Evolutionary conservation across 148 eudicot genomes (phyloP), one percentile per base, ranked within the genome.

Genomic region (Suaeda aralocaspica): DNA sequence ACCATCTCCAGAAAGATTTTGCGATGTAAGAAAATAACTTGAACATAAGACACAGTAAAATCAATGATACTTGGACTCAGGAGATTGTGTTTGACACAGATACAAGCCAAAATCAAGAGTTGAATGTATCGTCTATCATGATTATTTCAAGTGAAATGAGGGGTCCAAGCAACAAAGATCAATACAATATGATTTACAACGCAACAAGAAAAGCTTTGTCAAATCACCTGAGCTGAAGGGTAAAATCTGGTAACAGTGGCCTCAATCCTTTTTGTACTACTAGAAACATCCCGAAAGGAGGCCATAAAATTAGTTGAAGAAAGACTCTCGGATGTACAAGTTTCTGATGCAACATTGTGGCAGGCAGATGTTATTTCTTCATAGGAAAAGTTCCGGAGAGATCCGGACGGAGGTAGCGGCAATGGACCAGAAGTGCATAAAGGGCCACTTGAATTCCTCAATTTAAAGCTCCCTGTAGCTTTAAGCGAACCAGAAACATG

Each of bases 361-460:
- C 97, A 94, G 39, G 98, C 97, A 59, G 87, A 72, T 29, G 88
- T 73, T 67, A 94, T 75, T 78, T 94, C 97, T 57, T 94, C 92
- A 39, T 69, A 89, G 6, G 88, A 77, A 70, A 91, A 94, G 77
- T 81, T 84, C 63, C 89, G 68, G 3, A 84, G 79, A n/a, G 76
- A 56, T 77, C 84, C 88, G 2, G 78, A 77, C 30, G 89, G 82
- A 19, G 92, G 97, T 64, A 89, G 76, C 2, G 97, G 99, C 10
- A 89, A 77, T 18, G 93, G 90, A 8, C 91, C 99, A 51, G 97
- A 86, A 64, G 81, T 75, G 74, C 83, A 78, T 1, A 86, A 85
- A 69, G 91, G 88, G 56, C 96, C 92, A 80, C 92, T 87, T 34
- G 71, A 70, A 76, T 67, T 87, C 26, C 59, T 67, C 24, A 74